phyloP scores from a whole-genome alignment of 352 stramenopile species.

The Phytophthora megakarya region DNA sequence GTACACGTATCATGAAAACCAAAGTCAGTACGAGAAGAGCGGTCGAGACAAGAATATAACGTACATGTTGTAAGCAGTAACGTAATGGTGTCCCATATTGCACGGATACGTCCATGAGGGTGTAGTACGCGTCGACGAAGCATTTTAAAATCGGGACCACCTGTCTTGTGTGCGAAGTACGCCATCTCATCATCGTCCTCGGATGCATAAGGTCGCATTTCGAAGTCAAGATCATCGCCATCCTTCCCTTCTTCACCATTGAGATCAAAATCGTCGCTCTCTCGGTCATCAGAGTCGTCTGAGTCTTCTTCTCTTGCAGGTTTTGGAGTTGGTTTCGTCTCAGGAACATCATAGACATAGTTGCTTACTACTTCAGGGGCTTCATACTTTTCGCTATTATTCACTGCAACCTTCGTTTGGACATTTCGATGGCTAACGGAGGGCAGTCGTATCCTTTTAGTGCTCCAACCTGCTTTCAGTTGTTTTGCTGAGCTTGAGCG shows the following conservation, averaged over 20 bases:
- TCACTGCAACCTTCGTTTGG: conserved; percentile 19
- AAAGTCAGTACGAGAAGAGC: background rate
- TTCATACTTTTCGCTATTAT: conserved; percentile 13
- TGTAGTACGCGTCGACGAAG: conserved; percentile 57
- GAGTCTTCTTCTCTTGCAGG: conserved; percentile 4
- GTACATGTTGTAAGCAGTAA: conserved; percentile 71
- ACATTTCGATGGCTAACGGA: conserved; percentile 8
- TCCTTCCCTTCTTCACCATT: conserved; percentile 24
- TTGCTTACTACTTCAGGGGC: conserved; percentile 34
- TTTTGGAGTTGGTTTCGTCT: conserved; percentile 24
- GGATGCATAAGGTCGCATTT: conserved; percentile 20
- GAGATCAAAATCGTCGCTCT: conserved; percentile 23
- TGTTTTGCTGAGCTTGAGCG: conserved; percentile 20
- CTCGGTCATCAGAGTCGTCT: conserved; percentile 18
- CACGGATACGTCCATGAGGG: conserved; percentile 58
- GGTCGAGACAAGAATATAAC: background rate
- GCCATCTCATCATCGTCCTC: conserved; percentile 70
- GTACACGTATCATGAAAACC: background rate
- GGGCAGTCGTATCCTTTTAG: background rate
- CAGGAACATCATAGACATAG: conserved; percentile 35
- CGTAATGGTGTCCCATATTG: conserved; percentile 62
- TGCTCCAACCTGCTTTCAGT: conserved; percentile 12
- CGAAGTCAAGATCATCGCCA: conserved; percentile 15
- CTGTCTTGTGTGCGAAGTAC: conserved; percentile 61
- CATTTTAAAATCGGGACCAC: conserved; percentile 56